Evolutionary conservation across 192 early-diverging fungal species (phyloP).

Genomic region (Spizellomyces sp.): DNA sequence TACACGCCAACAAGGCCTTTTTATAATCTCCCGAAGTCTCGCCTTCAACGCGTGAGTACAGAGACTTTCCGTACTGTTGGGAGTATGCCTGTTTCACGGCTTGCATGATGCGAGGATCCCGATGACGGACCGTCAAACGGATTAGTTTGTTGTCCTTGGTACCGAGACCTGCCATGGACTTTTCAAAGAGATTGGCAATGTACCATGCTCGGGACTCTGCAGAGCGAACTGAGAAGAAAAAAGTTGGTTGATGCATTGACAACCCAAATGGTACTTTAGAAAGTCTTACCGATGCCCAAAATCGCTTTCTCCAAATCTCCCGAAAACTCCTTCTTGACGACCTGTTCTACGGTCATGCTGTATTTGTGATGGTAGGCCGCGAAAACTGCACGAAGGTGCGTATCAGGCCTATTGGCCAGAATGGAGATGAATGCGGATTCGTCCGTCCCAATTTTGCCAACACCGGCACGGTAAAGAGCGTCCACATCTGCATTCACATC

Average conservation of each 20-base stretch:
- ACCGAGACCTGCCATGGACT: conserved; percentile 53
- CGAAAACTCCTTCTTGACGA: conserved; percentile 48
- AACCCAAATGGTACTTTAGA: not conserved
- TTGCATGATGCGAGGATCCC: conserved; percentile 40
- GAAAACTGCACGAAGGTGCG: conserved; percentile 45
- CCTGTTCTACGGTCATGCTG: conserved; percentile 37
- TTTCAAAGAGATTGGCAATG: conserved; percentile 48
- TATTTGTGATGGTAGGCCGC: conserved; percentile 43
- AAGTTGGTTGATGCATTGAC: not conserved
- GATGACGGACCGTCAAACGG: conserved; percentile 39
- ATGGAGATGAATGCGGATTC: conserved; percentile 46
- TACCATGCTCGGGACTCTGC: conserved; percentile 30
- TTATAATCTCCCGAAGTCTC: conserved; percentile 47
- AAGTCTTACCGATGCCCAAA: conserved; percentile 33
- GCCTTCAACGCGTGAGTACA: conserved; percentile 32
- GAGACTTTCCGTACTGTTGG: conserved; percentile 33
- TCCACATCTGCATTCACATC: conserved; percentile 46
- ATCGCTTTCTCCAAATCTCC: conserved; percentile 46
- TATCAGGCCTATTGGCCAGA: conserved; percentile 26
- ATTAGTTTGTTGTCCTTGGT: conserved; percentile 53
- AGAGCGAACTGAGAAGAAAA: conserved; percentile 25
- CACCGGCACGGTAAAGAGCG: conserved; percentile 50
- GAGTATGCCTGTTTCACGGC: conserved; percentile 40
- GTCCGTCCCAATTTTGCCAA: conserved; percentile 48
- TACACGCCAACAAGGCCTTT: conserved; percentile 31